phyloP scores from a whole-genome alignment of 345 rosid species.

The Populus alba region DNA sequence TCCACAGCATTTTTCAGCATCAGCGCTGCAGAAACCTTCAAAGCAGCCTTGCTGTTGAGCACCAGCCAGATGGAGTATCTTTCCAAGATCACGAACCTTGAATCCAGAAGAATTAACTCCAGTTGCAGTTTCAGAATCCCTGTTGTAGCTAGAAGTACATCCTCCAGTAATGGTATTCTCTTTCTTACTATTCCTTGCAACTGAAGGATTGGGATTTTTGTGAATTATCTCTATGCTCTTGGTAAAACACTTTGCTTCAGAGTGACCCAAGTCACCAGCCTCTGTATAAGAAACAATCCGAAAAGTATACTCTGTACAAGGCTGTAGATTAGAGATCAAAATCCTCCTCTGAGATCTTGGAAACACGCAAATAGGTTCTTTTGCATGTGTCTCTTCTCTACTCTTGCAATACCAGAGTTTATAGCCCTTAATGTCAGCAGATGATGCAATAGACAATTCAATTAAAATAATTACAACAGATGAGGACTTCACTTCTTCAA shows the following conservation, averaged over 20 bases:
- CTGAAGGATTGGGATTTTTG: slow-evolving; percentile 41
- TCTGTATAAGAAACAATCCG: slow-evolving; percentile 59
- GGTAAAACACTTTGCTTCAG: slow-evolving; percentile 67
- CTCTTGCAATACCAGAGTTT: slow-evolving; percentile 88
- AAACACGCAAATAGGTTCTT: slow-evolving; percentile 55
- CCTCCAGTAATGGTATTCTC: slow-evolving; percentile 36
- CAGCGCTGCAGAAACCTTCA: slow-evolving; percentile 64
- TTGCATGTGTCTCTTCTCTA: slow-evolving; percentile 52
- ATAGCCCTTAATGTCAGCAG: slow-evolving; percentile 64
- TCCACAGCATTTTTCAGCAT: slow-evolving; percentile 54
- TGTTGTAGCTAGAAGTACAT: slow-evolving; percentile 40
- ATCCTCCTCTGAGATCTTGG: slow-evolving; percentile 74
- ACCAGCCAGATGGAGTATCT: slow-evolving; percentile 60
- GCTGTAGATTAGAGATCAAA: slow-evolving; percentile 69
- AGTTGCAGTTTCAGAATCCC: slow-evolving; percentile 25
- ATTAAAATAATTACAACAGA: slow-evolving; percentile 60
- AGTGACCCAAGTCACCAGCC: slow-evolving; percentile 55
- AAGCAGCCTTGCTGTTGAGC: slow-evolving; percentile 71
- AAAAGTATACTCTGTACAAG: slow-evolving; percentile 77
- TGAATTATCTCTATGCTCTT: slow-evolving; percentile 58
- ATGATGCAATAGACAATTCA: slow-evolving; percentile 47
- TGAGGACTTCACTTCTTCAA: slow-evolving; percentile 71
- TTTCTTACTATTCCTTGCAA: slow-evolving; percentile 26
- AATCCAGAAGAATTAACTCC: slow-evolving; percentile 50
- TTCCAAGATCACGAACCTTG: slow-evolving; percentile 69